Evolutionary conservation across 169 alveolate genomes (phyloP).

Genomic region (Plasmodium cynomolgi): DNA sequence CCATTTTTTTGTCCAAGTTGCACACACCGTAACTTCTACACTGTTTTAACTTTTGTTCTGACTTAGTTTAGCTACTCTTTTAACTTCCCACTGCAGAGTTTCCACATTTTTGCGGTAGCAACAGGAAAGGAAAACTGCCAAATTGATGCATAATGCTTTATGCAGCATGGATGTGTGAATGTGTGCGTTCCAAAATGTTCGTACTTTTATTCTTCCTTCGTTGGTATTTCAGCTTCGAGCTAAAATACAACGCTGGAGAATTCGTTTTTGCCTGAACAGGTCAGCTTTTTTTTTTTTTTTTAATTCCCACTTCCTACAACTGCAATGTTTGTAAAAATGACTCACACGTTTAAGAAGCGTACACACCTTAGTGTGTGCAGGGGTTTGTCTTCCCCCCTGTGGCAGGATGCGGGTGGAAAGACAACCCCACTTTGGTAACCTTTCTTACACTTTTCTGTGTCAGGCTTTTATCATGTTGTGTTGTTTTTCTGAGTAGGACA

Average conservation of each 20-base stretch:
- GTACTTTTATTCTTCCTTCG: neutral
- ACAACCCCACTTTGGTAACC: neutral
- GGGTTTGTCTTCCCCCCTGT: neutral
- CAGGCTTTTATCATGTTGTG: neutral
- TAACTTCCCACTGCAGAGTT: neutral
- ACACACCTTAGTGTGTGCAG: slow-evolving; percentile 7
- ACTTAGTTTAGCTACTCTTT: neutral
- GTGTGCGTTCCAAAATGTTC: neutral
- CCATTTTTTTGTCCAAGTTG: neutral
- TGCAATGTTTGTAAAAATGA: neutral
- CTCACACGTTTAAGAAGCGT: neutral
- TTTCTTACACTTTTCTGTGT: neutral
- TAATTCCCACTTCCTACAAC: neutral
- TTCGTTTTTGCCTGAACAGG: slow-evolving; percentile 1
- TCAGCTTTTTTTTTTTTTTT: neutral
- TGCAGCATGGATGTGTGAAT: neutral
- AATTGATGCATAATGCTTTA: neutral
- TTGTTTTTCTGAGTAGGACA: neutral
- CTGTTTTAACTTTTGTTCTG: neutral
- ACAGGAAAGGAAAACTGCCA: neutral
- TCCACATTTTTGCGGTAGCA: slow-evolving; percentile 4
- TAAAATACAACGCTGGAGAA: neutral
- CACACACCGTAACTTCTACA: slow-evolving; percentile 1
- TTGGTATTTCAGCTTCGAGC: neutral
- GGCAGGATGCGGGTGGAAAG: neutral